Percentiles rank a stretch among this genome's conserved stretches.
Evolutionary conservation across 495 filamentous ascomycete genomes (phyloP).

Genomic region (Penicillium paradoxum): DNA sequence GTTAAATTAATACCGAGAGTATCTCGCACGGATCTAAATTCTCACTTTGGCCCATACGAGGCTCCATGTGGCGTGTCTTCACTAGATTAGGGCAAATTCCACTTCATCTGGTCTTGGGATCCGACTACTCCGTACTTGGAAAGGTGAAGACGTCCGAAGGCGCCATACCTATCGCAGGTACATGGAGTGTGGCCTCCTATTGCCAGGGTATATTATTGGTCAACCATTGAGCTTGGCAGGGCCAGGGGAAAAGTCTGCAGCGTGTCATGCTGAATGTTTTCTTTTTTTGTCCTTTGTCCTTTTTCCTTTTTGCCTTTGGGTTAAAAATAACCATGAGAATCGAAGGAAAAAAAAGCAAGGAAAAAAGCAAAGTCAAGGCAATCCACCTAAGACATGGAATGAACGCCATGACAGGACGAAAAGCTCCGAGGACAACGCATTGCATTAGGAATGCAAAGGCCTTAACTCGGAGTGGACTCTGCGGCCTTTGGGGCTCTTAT

Average conservation of each 20-base stretch:
- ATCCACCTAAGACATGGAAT: conserved; percentile 8
- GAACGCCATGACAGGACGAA: conserved; percentile 6
- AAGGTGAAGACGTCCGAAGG: neutral
- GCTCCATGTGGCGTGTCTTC: conserved; percentile 9
- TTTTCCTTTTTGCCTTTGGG: neutral
- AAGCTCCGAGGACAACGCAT: conserved; percentile 4
- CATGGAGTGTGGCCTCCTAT: neutral
- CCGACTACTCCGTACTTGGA: conserved; percentile 1
- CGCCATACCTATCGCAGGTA: neutral
- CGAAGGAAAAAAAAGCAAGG: neutral
- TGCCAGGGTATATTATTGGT: conserved; percentile 6
- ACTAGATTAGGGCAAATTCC: conserved; percentile 2
- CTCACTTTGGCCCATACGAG: conserved; percentile 1
- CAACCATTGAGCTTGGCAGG: conserved; percentile 4
- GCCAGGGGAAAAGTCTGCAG: neutral
- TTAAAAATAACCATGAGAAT: neutral
- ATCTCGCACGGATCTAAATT: conserved; percentile 1
- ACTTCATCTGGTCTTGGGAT: neutral
- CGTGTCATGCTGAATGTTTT: neutral
- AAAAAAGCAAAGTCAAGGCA: neutral
- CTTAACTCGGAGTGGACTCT: neutral
- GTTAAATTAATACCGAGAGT: neutral
- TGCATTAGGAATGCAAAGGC: neutral
- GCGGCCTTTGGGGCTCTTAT: conserved; percentile 6
- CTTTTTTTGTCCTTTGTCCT: neutral